Evolutionary conservation across 2,329 filamentous ascomycete genomes (phyloP).

Genomic region (Zasmidium angulare): DNA sequence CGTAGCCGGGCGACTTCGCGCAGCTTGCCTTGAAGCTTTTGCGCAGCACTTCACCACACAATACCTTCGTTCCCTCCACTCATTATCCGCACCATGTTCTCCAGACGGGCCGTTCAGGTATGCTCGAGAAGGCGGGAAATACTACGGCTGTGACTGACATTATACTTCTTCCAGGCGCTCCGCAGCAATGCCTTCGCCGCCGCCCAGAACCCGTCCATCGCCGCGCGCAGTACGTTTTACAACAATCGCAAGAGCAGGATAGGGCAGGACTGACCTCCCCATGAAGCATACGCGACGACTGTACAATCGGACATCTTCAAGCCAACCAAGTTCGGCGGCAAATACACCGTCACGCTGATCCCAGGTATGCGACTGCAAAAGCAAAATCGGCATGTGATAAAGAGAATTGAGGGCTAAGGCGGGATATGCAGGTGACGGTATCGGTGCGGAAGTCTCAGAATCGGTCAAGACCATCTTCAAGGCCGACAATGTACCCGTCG

Average conservation of each 20-base stretch:
- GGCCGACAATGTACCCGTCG: conserved; percentile 96
- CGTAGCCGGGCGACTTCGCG: not conserved
- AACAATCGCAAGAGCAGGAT: conserved; percentile 15
- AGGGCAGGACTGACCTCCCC: conserved; percentile 18
- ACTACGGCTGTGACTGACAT: conserved; percentile 23
- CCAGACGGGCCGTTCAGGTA: conserved; percentile 27
- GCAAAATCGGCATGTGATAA: conserved; percentile 23
- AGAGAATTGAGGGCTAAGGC: conserved; percentile 16
- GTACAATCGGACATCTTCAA: conserved; percentile 96
- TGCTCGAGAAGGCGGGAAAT: conserved; percentile 7
- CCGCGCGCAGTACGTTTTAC: conserved; percentile 54
- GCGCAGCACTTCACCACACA: conserved; percentile 1
- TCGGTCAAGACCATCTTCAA: conserved; percentile 99
- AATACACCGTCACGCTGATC: conserved; percentile 98
- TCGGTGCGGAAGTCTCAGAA: conserved; percentile 96
- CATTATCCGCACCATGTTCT: conserved; percentile 23
- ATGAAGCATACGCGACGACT: conserved; percentile 70
- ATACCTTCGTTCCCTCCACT: conserved; percentile 1
- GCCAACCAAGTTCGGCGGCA: conserved; percentile 97
- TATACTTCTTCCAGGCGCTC: conserved; percentile 48
- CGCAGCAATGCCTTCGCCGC: conserved; percentile 53
- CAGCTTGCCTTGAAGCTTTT: conserved; percentile 17
- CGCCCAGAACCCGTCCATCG: conserved; percentile 48
- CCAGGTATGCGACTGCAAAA: conserved; percentile 62
- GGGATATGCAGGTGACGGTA: conserved; percentile 70